A percentile compares a stretch with the other conserved stretches of the same genome.
Evolutionary conservation across 2,329 filamentous ascomycete genomes (phyloP).

Genomic region (Saccharata proteae): DNA sequence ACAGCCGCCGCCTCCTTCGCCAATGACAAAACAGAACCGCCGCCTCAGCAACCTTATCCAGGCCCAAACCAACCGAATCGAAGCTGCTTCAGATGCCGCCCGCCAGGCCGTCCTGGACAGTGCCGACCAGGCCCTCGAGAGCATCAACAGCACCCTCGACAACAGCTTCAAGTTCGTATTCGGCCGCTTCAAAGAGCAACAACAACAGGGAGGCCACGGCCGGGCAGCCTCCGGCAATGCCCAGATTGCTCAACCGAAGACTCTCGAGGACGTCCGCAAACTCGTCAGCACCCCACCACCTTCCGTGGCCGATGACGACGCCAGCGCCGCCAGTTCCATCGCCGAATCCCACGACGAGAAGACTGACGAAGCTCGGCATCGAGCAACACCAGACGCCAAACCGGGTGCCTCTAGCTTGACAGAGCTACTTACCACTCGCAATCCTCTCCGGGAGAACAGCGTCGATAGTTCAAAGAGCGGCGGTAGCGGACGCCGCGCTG

Average conservation of each 20-base stretch:
- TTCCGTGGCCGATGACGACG: constrained; percentile 37
- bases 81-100: constrained; percentile 72
- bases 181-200: constrained; percentile 68
- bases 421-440: constrained; percentile 58
- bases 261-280: constrained; percentile 82
- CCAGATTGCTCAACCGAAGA: constrained; percentile 44
- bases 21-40: constrained; percentile 49
- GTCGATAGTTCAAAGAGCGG: constrained; percentile 59
- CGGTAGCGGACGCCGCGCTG: constrained; percentile 46
- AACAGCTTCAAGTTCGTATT: constrained; percentile 91
- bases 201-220: constrained; percentile 26
- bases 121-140: constrained; percentile 85
- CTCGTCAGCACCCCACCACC: constrained; percentile 64
- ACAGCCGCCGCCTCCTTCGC: constrained; percentile 16
- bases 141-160: constrained; percentile 78
- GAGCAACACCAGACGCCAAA: constrained; percentile 43
- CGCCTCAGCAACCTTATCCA: constrained; percentile 79
- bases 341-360: constrained; percentile 25
- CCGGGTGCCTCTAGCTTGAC: constrained; percentile 32
- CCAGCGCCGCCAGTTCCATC: constrained; percentile 41
- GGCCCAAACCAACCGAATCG: constrained; percentile 68
- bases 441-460: constrained; percentile 56
- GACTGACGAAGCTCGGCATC: constrained; percentile 4
- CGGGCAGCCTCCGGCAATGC: background rate
- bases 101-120: constrained; percentile 56